Base-by-base conservation (phyloP, 805 yeast species). In the Starmerella khaoyaiensis region DNA sequence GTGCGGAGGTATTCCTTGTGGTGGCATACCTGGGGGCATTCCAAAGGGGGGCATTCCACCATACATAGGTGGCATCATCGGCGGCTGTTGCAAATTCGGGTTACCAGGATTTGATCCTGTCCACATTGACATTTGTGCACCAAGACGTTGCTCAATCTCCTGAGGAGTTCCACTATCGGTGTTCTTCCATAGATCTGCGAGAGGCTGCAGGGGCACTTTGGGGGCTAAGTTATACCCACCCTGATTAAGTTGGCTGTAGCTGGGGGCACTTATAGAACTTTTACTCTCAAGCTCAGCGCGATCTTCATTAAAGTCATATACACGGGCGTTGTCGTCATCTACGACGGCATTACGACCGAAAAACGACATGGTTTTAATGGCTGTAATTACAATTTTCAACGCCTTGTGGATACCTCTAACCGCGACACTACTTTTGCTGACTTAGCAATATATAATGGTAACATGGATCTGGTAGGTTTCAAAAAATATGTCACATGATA, bases 321-420 rank as follows among this genome's bases (percentile, higher is more conserved):
- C 49, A 12, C 34, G 44, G 19, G 39, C 35, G 33, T 45, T 35
- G 15, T 32, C 36, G 30, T 47, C 50, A 44, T 46, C 48, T 27
- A 45, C 35, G 28, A 43, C 46, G 31, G 47, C 49, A 28, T 42
- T 36, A 12, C 45, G 47, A 17, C 45, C 46, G 26, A 45, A 42
- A 34, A 37, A 47, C 20, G 49, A 45, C 47, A 45, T 45, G n/a
- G 21, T 20, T 14, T 16, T 15, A 21, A 9, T 18, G 21, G 18
- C 28, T 14, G 30, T 28, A 18, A 20, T 17, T n/a, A n/a, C n/a
- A n/a, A n/a, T n/a, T n/a, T n/a, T n/a, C n/a, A n/a, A n/a, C n/a
- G n/a, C n/a, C n/a, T n/a, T n/a, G n/a, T n/a, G n/a, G n/a, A n/a
- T n/a, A n/a, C n/a, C n/a, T n/a, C n/a, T n/a, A n/a, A n/a, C n/a